Evolutionary conservation across 257 asterid genomes (phyloP).

Genomic region (Capsicum pubescens): DNA sequence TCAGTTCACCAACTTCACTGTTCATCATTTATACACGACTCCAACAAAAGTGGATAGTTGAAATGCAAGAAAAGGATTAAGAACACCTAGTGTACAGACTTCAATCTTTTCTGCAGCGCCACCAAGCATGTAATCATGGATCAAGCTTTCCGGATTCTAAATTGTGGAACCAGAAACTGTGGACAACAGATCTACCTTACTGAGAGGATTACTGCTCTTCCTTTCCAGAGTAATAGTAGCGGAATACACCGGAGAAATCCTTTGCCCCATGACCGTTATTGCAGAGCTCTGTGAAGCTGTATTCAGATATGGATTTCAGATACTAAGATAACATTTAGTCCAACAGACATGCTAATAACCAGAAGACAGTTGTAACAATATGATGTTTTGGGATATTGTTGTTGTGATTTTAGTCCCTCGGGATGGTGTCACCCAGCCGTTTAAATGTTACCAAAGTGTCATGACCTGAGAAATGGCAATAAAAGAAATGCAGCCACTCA

Average conservation of each 20-base stretch:
- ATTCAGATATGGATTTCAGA: slow-evolving; percentile 12
- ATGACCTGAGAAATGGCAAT: no score
- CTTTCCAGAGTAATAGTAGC: slow-evolving; percentile 73
- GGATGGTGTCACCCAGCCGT: not conserved
- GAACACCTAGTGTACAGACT: not conserved
- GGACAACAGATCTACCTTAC: slow-evolving; percentile 16
- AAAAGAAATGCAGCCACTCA: no score
- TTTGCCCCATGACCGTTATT: slow-evolving; percentile 58
- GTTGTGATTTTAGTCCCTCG: not conserved
- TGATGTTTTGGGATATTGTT: not conserved
- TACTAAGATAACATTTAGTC: not conserved
- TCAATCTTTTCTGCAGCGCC: not conserved
- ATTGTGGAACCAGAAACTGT: not conserved
- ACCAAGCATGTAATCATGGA: not conserved
- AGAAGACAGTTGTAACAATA: not conserved
- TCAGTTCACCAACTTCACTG: not conserved
- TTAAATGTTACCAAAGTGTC: not conserved
- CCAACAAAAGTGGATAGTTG: not conserved
- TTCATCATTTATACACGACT: not conserved
- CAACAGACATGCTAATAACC: slow-evolving; percentile 10
- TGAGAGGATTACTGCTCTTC: slow-evolving; percentile 53
- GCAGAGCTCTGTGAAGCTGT: slow-evolving; percentile 78
- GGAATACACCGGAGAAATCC: slow-evolving; percentile 90
- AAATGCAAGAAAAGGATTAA: slow-evolving; percentile 22
- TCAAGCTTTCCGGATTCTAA: not conserved